Percentiles rank a stretch among this genome's conserved stretches.
phyloP scores from a whole-genome alignment of 257 asterid species.

The Paraleonurus japonicus region DNA sequence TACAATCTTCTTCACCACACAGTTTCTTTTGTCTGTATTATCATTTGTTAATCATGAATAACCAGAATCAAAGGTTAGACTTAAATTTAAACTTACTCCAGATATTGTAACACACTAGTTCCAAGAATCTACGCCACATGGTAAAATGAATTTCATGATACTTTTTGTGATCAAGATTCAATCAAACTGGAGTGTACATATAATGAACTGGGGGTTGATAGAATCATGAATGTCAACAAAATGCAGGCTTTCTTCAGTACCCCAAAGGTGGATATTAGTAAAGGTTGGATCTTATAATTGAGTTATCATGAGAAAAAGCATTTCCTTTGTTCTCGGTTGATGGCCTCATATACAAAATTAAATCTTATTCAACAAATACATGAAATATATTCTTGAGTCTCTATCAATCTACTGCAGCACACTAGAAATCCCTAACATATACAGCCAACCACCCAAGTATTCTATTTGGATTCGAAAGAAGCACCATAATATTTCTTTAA shows the following conservation, averaged over 20 bases:
- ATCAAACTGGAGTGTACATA: not conserved
- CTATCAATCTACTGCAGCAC: not conserved
- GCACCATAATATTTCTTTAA: not conserved
- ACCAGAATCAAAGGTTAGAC: not conserved
- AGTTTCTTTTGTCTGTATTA: conserved; percentile 72
- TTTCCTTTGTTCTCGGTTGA: not conserved
- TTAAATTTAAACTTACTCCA: not conserved
- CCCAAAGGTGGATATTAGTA: not conserved
- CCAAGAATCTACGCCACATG: not conserved
- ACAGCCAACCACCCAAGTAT: not conserved
- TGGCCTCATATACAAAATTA: not conserved
- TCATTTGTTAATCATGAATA: not conserved
- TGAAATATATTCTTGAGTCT: not conserved
- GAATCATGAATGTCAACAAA: not conserved
- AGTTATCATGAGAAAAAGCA: not conserved
- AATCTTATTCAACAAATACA: not conserved
- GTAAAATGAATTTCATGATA: not conserved
- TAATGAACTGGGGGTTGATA: not conserved
- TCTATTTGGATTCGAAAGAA: not conserved
- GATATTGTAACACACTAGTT: not conserved
- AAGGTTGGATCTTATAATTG: not conserved
- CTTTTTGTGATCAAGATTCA: not conserved
- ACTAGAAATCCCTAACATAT: not conserved
- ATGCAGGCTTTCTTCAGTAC: not conserved
- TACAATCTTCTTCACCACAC: conserved; percentile 90